Percentiles rank a stretch among this genome's conserved stretches.
These are phyloP conservation scores for Fusarium sp. DNA, from an alignment of 2,329 filamentous ascomycete genomes.

Conservation along the genomic window DNA sequence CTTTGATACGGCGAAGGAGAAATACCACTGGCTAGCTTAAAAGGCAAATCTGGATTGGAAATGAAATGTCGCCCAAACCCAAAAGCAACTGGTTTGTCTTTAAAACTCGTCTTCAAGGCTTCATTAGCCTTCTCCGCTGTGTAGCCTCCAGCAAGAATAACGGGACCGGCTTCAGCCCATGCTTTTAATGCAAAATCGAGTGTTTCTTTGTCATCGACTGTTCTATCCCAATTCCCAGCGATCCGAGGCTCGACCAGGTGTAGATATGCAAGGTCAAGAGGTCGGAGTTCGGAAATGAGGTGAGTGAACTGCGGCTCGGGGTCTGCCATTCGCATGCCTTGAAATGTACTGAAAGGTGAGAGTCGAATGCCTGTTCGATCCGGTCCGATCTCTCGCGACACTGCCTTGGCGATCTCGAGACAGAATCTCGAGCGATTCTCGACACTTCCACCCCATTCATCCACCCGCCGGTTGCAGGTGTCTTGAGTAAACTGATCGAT, in stretches of 20 bases:
- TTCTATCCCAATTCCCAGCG: conserved; percentile 55
- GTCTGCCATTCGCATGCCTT: conserved; percentile 71
- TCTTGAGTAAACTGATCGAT: conserved; percentile 28
- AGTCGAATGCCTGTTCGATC: conserved; percentile 69
- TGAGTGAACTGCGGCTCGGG: conserved; percentile 73
- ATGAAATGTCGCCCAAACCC: conserved; percentile 51
- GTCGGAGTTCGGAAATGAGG: conserved; percentile 64
- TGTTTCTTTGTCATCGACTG: conserved; percentile 52
- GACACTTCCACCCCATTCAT: conserved; percentile 67
- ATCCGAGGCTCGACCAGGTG: conserved; percentile 72
- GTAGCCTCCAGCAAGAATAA: conserved; percentile 55
- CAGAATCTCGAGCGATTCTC: conserved; percentile 62
- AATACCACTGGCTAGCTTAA: conserved; percentile 39
- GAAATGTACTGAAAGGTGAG: conserved; percentile 70
- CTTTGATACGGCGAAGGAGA: conserved; percentile 47
- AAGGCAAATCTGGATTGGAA: conserved; percentile 44
- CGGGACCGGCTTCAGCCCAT: conserved; percentile 48
- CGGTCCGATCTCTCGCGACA: conserved; percentile 60
- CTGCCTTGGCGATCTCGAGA: conserved; percentile 61
- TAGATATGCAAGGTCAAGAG: conserved; percentile 69
- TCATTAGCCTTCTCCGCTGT: conserved; percentile 43
- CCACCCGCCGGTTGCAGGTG: conserved; percentile 62
- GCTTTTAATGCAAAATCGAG: conserved; percentile 51
- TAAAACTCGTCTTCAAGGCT: conserved; percentile 48
- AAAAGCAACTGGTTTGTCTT: conserved; percentile 49